phyloP scores from a whole-genome alignment of 202 grass and related monocot genomes.

The Setaria viridis region DNA sequence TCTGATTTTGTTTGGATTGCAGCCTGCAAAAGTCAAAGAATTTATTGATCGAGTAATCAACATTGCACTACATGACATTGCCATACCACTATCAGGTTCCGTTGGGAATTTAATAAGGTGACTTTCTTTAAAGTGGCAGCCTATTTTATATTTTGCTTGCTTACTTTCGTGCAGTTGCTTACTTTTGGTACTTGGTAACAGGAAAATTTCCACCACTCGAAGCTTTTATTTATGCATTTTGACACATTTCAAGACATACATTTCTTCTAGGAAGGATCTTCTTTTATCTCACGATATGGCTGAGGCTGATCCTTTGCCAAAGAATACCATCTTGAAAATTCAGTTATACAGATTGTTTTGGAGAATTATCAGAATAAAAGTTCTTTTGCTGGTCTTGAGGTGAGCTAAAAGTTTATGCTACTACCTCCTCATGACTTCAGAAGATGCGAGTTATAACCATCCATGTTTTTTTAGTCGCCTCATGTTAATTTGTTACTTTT shows the following conservation, averaged over 20 bases:
- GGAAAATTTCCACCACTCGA: too few species aligned
- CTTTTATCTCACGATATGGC: too few species aligned
- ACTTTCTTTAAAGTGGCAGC: slow-evolving; percentile 5
- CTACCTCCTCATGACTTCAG: slow-evolving; percentile 22
- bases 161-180: too few species aligned
- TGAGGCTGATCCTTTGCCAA: too few species aligned
- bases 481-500: slow-evolving; percentile 33
- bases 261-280: too few species aligned
- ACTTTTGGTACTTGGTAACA: too few species aligned
- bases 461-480: not conserved
- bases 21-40: slow-evolving; percentile 95
- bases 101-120: slow-evolving; percentile 98
- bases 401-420: slow-evolving; percentile 33
- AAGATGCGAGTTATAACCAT: slow-evolving; percentile 5
- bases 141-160: not conserved
- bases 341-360: slow-evolving; percentile 41
- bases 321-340: too few species aligned
- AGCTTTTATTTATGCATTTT: too few species aligned
- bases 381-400: slow-evolving; percentile 88
- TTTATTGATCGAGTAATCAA: slow-evolving; percentile 98
- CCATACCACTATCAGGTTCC: slow-evolving; percentile 96
- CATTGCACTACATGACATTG: slow-evolving; percentile 93
- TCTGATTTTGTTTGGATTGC: slow-evolving; percentile 63
- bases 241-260: too few species aligned
- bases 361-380: slow-evolving; percentile 96